phyloP scores from a whole-genome alignment of 805 yeast genomes.

The Scheffersomyces spartinae region DNA sequence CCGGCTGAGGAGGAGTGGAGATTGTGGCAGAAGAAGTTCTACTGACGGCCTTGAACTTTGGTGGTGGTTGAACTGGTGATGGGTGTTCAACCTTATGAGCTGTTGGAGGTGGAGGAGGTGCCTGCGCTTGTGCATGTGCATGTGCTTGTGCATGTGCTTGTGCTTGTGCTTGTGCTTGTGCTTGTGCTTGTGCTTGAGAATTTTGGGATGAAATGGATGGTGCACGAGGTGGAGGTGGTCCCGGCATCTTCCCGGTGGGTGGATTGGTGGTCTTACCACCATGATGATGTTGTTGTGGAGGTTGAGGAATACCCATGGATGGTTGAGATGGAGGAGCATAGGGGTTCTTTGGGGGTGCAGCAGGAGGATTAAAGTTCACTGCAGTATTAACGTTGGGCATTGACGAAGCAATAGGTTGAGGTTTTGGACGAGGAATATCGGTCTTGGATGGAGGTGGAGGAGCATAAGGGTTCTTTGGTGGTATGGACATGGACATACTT shows the following conservation, averaged over 20 bases:
- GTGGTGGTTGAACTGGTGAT: constrained; percentile 3
- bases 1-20: constrained; percentile 5
- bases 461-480: constrained; percentile 20
- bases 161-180: no score
- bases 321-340: constrained; percentile 29
- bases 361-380: no score
- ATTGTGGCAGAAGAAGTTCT: constrained; percentile 1
- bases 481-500: constrained; percentile 7
- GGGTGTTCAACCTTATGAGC: not conserved
- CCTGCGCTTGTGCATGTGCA: no score
- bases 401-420: constrained; percentile 5
- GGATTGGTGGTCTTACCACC: no score
- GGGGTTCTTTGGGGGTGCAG: constrained; percentile 23
- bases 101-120: not conserved
- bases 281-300: no score
- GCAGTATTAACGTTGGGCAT: no score
- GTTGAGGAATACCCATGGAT: constrained; percentile 1
- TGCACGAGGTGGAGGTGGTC: no score
- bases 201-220: no score
- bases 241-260: no score
- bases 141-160: no score
- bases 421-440: constrained; percentile 7
- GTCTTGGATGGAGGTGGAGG: constrained; percentile 14
- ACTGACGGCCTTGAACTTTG: constrained; percentile 1
- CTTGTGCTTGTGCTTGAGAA: no score